Conservation (phyloP, 2,329 filamentous ascomycete genomes). For the Fusarium chlamydosporum region DNA sequence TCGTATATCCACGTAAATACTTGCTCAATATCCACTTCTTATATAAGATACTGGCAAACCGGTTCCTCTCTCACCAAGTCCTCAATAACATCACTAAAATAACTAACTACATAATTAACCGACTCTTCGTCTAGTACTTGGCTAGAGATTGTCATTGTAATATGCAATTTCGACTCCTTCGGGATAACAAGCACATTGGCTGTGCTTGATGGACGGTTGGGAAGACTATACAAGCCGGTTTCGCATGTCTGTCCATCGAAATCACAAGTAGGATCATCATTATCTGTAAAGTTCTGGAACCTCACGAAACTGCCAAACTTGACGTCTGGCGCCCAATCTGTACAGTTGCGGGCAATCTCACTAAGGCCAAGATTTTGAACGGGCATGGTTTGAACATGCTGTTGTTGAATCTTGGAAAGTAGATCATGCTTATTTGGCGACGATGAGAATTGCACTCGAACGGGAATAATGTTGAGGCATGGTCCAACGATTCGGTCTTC, state of each 20-base stretch:
- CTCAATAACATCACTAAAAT: slow-evolving; percentile 6
- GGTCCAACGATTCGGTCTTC: slow-evolving; percentile 18
- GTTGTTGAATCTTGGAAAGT: slow-evolving; percentile 2
- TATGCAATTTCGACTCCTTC: background rate
- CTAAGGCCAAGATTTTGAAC: slow-evolving; percentile 7
- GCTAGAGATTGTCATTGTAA: slow-evolving; percentile 9
- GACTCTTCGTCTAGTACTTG: background rate
- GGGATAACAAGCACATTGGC: slow-evolving; percentile 20
- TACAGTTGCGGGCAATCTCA: slow-evolving; percentile 1
- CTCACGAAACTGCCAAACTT: slow-evolving; percentile 15
- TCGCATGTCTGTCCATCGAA: slow-evolving; percentile 6
- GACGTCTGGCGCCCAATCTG: background rate
- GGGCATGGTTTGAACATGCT: slow-evolving; percentile 9
- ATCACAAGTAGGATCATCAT: slow-evolving; percentile 4
- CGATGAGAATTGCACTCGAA: slow-evolving; percentile 3
- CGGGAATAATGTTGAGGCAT: slow-evolving; percentile 23
- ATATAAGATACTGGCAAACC: background rate
- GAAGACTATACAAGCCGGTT: slow-evolving; percentile 9
- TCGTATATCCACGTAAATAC: too few relatives aligned
- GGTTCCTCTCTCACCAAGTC: background rate
- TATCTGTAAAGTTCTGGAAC: slow-evolving; percentile 21
- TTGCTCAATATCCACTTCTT: too few relatives aligned
- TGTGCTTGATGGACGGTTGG: slow-evolving; percentile 2
- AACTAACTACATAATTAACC: slow-evolving; percentile 5
- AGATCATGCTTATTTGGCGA: background rate